phyloP scores from a whole-genome alignment of 768 basidiomycete genomes.

The Boletellus ananiceps region DNA sequence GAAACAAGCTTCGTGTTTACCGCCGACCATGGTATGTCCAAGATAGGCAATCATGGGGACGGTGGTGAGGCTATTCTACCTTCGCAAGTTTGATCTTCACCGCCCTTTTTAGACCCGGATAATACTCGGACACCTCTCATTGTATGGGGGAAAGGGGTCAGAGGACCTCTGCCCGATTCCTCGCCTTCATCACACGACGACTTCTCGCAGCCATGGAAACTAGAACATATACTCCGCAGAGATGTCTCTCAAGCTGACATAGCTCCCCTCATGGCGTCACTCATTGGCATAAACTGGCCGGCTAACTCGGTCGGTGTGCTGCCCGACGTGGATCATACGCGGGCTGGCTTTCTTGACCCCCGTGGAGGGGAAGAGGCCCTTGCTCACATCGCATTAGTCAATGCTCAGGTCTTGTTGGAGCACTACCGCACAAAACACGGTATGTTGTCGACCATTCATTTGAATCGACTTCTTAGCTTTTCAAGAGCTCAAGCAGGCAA shows the following conservation, averaged over 20 bases:
- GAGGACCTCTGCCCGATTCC: constrained; percentile 58
- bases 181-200: constrained; percentile 60
- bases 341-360: constrained; percentile 54
- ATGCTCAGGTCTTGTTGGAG: constrained; percentile 68
- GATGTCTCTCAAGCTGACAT: constrained; percentile 86
- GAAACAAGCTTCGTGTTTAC: constrained; percentile 78
- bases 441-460: constrained; percentile 27
- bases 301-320: constrained; percentile 80
- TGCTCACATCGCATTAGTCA: constrained; percentile 56
- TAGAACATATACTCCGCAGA: constrained; percentile 54
- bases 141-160: constrained; percentile 76
- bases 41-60: constrained; percentile 85
- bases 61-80: constrained; percentile 50
- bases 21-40: constrained; percentile 89
- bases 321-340: constrained; percentile 64
- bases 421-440: constrained; percentile 78
- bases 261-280: constrained; percentile 68
- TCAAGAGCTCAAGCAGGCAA: constrained; percentile 56
- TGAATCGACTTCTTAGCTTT: constrained; percentile 1
- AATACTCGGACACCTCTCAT: constrained; percentile 83
- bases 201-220: constrained; percentile 61
- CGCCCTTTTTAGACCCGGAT: constrained; percentile 63
- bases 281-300: constrained; percentile 71
- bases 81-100: constrained; percentile 4
- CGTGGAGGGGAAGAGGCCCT: constrained; percentile 43